Percentiles rank a stretch among this genome's conserved stretches.
These are phyloP conservation scores for Exophiala sp. DNA, from an alignment of 2,329 filamentous ascomycete genomes.

Conservation along the genomic window DNA sequence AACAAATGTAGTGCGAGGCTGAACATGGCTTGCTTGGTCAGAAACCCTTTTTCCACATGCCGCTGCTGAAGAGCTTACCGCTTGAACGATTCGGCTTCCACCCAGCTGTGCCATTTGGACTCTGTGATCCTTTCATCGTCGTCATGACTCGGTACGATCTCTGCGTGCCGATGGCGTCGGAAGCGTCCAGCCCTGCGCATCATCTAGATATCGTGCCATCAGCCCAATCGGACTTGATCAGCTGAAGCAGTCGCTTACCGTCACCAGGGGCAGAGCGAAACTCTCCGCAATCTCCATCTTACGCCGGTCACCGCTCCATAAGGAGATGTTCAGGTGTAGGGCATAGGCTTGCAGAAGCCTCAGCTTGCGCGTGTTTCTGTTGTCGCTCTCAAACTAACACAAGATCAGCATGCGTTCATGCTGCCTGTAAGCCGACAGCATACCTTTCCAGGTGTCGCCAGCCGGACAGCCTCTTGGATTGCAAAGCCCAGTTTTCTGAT, in stretches of 20 bases:
- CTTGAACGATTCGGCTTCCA: neutral
- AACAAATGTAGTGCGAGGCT: neutral
- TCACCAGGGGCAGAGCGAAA: constrained; percentile 35
- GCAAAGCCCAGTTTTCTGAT: constrained; percentile 41
- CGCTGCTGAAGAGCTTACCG: neutral
- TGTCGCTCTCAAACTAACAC: constrained; percentile 34
- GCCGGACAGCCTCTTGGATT: constrained; percentile 37
- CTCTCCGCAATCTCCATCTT: constrained; percentile 41
- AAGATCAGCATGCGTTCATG: neutral
- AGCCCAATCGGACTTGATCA: no score
- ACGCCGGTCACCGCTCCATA: constrained; percentile 38
- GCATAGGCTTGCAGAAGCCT: constrained; percentile 34
- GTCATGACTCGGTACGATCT: no score
- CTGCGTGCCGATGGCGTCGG: neutral
- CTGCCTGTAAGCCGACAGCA: neutral
- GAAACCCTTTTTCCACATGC: neutral
- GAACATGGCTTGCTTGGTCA: neutral
- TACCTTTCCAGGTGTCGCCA: constrained; percentile 26
- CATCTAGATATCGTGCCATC: no score
- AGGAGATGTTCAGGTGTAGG: constrained; percentile 33
- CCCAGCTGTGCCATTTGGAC: neutral
- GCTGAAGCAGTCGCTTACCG: constrained; percentile 13
- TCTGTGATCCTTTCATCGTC: neutral
- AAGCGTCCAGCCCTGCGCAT: neutral
- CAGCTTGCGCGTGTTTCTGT: constrained; percentile 32